Percentiles rank a stretch among this genome's conserved stretches.
Evolutionary conservation across 2,329 filamentous ascomycete species (phyloP).

Genomic region (Teratosphaeria nubilosa): DNA sequence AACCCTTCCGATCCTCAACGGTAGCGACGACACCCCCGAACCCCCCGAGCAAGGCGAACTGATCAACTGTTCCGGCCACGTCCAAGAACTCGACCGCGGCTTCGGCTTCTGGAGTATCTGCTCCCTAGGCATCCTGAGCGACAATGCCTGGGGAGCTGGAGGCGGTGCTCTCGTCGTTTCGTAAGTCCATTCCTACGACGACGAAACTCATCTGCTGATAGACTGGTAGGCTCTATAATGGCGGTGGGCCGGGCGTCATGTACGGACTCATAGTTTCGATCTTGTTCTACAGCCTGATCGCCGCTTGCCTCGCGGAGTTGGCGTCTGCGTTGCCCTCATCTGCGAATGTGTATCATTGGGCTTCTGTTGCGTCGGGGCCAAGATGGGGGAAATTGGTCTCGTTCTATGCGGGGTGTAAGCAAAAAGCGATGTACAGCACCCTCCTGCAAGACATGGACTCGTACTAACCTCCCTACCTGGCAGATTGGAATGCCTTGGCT

Average conservation of each 20-base stretch:
- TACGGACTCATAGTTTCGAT: constrained; percentile 40
- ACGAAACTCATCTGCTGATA: neutral
- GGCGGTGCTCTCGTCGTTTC: constrained; percentile 15
- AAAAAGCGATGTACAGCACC: neutral
- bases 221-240: constrained; percentile 31
- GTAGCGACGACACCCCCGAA: neutral
- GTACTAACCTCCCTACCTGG: constrained; percentile 1
- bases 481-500: constrained; percentile 40
- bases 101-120: constrained; percentile 40
- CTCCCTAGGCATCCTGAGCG: constrained; percentile 30
- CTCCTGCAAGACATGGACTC: too few species aligned
- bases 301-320: constrained; percentile 42
- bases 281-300: constrained; percentile 43
- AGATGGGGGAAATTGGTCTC: constrained; percentile 38
- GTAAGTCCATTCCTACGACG: constrained; percentile 14
- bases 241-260: constrained; percentile 36
- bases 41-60: constrained; percentile 15
- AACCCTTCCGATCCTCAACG: neutral
- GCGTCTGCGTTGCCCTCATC: constrained; percentile 29
- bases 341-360: constrained; percentile 43
- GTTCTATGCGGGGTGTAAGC: constrained; percentile 35
- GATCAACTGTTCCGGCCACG: constrained; percentile 42
- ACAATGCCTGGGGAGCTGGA: constrained; percentile 25
- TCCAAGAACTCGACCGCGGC: constrained; percentile 42
- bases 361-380: constrained; percentile 38